These are phyloP conservation scores for Tuber umbilicatum DNA, from an alignment of 495 filamentous ascomycete species.

Conservation along the genomic window DNA sequence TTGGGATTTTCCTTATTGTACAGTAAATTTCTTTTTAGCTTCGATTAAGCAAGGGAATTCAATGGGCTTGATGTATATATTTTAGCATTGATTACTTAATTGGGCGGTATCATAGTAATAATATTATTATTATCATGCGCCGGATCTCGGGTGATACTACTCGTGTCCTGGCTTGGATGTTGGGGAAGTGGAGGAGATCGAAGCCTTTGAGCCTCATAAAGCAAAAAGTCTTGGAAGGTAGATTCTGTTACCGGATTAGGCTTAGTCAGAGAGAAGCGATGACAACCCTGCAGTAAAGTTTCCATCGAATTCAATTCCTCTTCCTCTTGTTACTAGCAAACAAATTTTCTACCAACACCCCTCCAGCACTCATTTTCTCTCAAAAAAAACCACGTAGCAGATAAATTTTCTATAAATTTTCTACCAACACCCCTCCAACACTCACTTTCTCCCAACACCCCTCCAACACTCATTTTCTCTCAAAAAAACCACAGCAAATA, in stretches of 20 bases:
- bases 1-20: neutral
- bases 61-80: neutral
- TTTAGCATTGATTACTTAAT: neutral
- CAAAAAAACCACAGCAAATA: neutral
- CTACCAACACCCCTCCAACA: neutral
- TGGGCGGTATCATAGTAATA: neutral
- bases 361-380: neutral
- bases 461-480: neutral
- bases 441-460: neutral
- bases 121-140: too few species aligned
- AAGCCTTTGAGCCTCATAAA: conserved; percentile 11
- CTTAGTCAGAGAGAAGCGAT: neutral
- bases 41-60: neutral
- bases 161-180: neutral
- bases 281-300: conserved; percentile 7
- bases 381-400: neutral
- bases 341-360: too few species aligned
- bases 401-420: neutral
- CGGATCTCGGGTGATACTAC: neutral
- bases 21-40: neutral
- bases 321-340: too few species aligned
- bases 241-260: neutral
- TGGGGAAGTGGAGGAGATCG: neutral
- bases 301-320: neutral
- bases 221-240: conserved; percentile 17